Evolutionary conservation across 2,329 filamentous ascomycete species (phyloP), one percentile per base, ranked within the genome.

Genomic region (Westerdykella aurantiaca): DNA sequence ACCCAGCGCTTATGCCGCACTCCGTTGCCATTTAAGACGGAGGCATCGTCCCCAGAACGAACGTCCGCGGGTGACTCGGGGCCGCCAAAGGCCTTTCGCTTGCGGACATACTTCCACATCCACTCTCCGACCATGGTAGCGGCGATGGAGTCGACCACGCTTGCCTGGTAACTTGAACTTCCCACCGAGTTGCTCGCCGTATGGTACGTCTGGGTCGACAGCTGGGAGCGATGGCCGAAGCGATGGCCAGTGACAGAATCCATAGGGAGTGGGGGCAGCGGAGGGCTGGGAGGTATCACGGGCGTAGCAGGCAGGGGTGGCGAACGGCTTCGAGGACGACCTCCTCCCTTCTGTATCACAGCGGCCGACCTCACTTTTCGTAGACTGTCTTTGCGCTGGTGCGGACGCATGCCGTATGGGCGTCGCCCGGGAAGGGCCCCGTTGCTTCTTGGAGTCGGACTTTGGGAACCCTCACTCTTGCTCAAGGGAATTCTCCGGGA

Each of bases 111-210:
- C 68, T 94, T 94, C 74, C 84, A 90, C 86, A 94, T 91, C 86
- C 88, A 93, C 60, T 97, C 93, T 31, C 93, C 93, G 23, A 98
- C 88, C 93, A 98, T 98, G 0, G 91, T 94, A 62, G 95, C 90
- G 1, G 93, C 90, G 66, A 98, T 97, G 3, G 93, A 89, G 70
- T 97, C 93, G 5, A 98, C 91, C 12, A 97, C 88, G 37, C 82
- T 85, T 0, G 85, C 85, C 35, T 83, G 80, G 53, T 88, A 83
- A 23, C 80, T 76, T 10, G 74, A 71, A 53, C 76, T 82, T 34
- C 72, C 76, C 43, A 76, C 72, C 4, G 78, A 83, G 34, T 75
- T 75, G 46, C 70, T 73, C 23, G 72, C 72, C 1, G 80, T 82
- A 49, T 76, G 75, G 2, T 70, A 70, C 1, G 80, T 83, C 48